phyloP scores from a whole-genome alignment of 2,329 filamentous ascomycete genomes.

The Colletotrichum lini region DNA sequence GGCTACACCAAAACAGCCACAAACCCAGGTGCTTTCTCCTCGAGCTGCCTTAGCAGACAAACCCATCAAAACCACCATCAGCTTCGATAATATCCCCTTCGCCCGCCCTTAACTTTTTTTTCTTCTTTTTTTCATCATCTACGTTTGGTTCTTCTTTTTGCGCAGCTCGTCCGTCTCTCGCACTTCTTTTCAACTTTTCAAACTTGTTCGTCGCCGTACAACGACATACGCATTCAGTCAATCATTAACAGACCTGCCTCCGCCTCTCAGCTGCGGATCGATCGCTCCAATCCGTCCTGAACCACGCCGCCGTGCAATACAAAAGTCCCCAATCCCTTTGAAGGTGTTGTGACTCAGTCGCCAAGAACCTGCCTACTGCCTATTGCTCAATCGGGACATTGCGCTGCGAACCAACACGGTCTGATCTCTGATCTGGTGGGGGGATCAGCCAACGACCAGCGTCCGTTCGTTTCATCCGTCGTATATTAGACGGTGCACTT shows the following conservation, averaged over 20 bases:
- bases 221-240: not conserved
- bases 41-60: not conserved
- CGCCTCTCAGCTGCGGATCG: not conserved
- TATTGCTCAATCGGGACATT: slow-evolving; percentile 34
- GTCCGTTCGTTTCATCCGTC: slow-evolving; percentile 12
- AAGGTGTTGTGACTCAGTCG: slow-evolving; percentile 34
- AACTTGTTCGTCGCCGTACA: not conserved
- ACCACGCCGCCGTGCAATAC: slow-evolving; percentile 10
- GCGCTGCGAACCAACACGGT: slow-evolving; percentile 8
- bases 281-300: not conserved
- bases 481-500: slow-evolving; percentile 30
- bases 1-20: slow-evolving; percentile 8
- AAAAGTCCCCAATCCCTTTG: slow-evolving; percentile 17
- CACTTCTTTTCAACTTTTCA: not conserved
- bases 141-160: not conserved
- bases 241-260: slow-evolving; percentile 14
- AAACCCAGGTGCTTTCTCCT: slow-evolving; percentile 5
- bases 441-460: slow-evolving; percentile 1
- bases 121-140: too few species aligned
- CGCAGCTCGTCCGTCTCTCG: slow-evolving; percentile 2
- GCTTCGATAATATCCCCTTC: slow-evolving; percentile 4
- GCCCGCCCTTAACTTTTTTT: not conserved
- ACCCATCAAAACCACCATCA: slow-evolving; percentile 1
- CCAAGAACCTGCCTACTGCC: slow-evolving; percentile 25
- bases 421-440: slow-evolving; percentile 23